A percentile compares a stretch with the other conserved stretches of the same genome.
These are phyloP conservation scores for Cadophora gregata DNA, from an alignment of 2,329 filamentous ascomycete species.

Conservation along the genomic window DNA sequence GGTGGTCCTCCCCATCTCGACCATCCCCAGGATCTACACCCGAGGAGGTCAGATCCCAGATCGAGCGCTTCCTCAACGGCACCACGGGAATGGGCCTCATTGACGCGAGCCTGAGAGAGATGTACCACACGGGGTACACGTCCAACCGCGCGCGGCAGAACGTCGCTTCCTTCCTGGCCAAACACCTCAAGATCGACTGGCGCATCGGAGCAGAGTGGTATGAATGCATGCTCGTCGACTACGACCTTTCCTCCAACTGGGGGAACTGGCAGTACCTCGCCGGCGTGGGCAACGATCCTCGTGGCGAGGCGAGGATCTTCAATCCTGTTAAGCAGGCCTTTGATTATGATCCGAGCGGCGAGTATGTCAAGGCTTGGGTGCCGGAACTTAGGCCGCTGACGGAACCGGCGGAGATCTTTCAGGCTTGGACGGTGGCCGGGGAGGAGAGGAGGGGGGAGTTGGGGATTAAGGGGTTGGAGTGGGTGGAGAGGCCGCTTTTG, in stretches of 20 bases:
- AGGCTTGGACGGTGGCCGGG: slow-evolving; percentile 68
- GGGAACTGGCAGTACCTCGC: slow-evolving; percentile 84
- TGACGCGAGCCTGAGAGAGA: slow-evolving; percentile 77
- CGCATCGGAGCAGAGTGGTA: slow-evolving; percentile 84
- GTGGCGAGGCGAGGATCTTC: slow-evolving; percentile 72
- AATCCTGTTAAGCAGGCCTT: slow-evolving; percentile 83
- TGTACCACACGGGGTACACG: slow-evolving; percentile 78
- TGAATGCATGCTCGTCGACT: slow-evolving; percentile 75
- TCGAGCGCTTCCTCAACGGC: slow-evolving; percentile 68
- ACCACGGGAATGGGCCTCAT: slow-evolving; percentile 78
- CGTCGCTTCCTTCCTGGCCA: slow-evolving; percentile 74
- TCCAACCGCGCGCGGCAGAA: slow-evolving; percentile 80
- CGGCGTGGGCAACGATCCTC: slow-evolving; percentile 80
- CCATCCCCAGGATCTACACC: slow-evolving; percentile 41
- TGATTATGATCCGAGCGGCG: slow-evolving; percentile 74
- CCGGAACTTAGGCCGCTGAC: slow-evolving; percentile 65
- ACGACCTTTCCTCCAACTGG: slow-evolving; percentile 80
- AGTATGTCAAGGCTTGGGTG: slow-evolving; percentile 77
- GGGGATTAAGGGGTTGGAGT: slow-evolving; percentile 62
- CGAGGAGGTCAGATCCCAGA: slow-evolving; percentile 52
- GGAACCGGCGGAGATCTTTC: slow-evolving; percentile 62
- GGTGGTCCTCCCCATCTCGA: slow-evolving; percentile 30
- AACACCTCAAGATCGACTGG: slow-evolving; percentile 80
- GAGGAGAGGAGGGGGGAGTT: slow-evolving; percentile 61
- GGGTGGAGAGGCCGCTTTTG: slow-evolving; percentile 71